These are phyloP conservation scores for Telfairia occidentalis DNA, from an alignment of 331 rosid species.

Conservation along the genomic window DNA sequence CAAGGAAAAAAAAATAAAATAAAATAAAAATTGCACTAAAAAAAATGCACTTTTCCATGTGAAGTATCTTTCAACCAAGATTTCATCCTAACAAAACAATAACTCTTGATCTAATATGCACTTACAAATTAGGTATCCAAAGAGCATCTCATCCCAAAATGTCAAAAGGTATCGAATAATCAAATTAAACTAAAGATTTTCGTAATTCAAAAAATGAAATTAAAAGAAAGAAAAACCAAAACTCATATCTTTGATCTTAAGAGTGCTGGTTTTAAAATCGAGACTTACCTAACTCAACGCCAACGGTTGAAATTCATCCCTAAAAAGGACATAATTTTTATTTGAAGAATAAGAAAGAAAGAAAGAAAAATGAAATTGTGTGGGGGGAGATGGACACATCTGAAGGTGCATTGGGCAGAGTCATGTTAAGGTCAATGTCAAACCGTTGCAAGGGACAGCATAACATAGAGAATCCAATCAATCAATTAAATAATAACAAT, in stretches of 20 bases:
- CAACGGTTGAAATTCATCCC: background rate
- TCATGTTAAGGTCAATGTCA: constrained; percentile 3
- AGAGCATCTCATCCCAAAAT: too few relatives aligned
- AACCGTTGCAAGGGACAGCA: constrained; percentile 7
- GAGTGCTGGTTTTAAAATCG: background rate
- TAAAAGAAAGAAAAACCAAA: too few relatives aligned
- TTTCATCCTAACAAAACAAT: too few relatives aligned
- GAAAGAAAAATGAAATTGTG: background rate
- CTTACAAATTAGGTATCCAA: too few relatives aligned
- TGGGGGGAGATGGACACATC: background rate
- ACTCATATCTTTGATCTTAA: background rate
- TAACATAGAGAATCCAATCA: background rate
- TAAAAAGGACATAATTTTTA: background rate
- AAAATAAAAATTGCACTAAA: too few relatives aligned
- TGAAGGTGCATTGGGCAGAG: background rate
- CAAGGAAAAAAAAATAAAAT: too few relatives aligned
- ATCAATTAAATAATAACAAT: background rate
- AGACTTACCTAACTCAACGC: background rate
- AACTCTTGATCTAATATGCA: too few relatives aligned
- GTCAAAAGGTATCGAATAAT: too few relatives aligned
- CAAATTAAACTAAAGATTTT: too few relatives aligned
- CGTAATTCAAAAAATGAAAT: too few relatives aligned
- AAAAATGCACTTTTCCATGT: too few relatives aligned
- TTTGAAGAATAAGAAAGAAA: background rate
- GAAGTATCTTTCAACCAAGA: too few relatives aligned